These are phyloP conservation scores for Dictyostelium purpureum DNA, from an alignment of 78 protist species.

Conservation along the genomic window DNA sequence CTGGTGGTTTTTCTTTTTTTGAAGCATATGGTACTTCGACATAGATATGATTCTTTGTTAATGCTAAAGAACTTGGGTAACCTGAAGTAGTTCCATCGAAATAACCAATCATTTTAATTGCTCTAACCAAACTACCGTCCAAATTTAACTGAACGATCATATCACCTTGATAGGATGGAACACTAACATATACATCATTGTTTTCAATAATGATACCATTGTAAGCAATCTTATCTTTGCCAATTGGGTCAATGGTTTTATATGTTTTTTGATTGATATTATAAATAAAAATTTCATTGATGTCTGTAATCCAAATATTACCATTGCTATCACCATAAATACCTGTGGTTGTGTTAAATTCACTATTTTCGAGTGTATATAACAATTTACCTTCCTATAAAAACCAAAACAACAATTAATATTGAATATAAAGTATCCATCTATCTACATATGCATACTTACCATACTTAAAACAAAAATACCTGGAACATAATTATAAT, in stretches of 20 bases:
- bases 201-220: conserved; percentile 31
- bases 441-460: not conserved
- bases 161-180: conserved; percentile 27
- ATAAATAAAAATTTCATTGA: conserved; percentile 12
- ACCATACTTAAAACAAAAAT: conserved; percentile 49
- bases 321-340: conserved; percentile 37
- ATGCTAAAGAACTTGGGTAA: conserved; percentile 23
- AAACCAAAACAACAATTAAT: not conserved
- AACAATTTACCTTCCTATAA: conserved; percentile 7
- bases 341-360: conserved; percentile 12
- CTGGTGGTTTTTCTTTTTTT: not conserved
- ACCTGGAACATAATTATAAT: conserved; percentile 6
- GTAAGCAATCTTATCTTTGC: conserved; percentile 17
- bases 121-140: not conserved
- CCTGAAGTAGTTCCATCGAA: not conserved
- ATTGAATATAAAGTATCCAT: not conserved
- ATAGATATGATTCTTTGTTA: not conserved
- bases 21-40: conserved; percentile 67
- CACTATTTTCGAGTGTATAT: not conserved
- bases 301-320: conserved; percentile 50
- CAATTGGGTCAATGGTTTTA: not conserved
- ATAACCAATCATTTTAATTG: not conserved
- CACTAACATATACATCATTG: conserved; percentile 2
- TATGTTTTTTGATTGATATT: not conserved
- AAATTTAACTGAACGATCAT: conserved; percentile 11